Percentiles rank a stretch among this genome's conserved stretches.
These are phyloP conservation scores for Drechslera avenae DNA, from an alignment of 2,329 filamentous ascomycete genomes.

Conservation along the genomic window DNA sequence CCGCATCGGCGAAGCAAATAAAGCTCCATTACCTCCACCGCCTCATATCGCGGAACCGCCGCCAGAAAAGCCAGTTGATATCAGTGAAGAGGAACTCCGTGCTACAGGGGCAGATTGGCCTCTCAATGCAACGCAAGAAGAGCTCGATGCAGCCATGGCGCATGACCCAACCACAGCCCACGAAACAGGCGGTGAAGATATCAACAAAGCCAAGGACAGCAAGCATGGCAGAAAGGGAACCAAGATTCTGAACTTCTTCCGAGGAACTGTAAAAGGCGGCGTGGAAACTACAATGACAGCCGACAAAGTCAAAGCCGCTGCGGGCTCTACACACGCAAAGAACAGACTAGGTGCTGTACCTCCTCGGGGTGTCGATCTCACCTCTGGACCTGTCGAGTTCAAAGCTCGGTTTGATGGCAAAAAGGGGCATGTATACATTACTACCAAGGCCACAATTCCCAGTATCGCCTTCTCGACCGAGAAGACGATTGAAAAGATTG, in stretches of 20 bases:
- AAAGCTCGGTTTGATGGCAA: constrained; percentile 71
- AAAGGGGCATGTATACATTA: constrained; percentile 74
- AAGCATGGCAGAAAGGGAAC: constrained; percentile 56
- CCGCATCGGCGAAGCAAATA: constrained; percentile 80
- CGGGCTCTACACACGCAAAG: constrained; percentile 65
- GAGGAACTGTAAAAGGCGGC: constrained; percentile 70
- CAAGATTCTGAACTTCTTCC: constrained; percentile 69
- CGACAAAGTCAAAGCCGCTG: constrained; percentile 72
- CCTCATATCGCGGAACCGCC: constrained; percentile 54
- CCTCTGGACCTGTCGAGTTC: constrained; percentile 76
- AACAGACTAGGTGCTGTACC: constrained; percentile 74
- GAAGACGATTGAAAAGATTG: constrained; percentile 52
- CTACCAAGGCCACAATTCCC: constrained; percentile 68
- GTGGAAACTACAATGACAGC: constrained; percentile 74
- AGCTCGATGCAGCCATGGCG: constrained; percentile 66
- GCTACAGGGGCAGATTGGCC: constrained; percentile 60
- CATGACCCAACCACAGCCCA: constrained; percentile 54
- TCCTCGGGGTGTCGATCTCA: constrained; percentile 49
- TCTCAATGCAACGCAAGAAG: constrained; percentile 66
- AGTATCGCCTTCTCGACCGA: constrained; percentile 69
- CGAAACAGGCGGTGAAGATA: constrained; percentile 58
- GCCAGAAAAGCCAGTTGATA: constrained; percentile 56
- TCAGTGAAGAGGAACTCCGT: constrained; percentile 58
- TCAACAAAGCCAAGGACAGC: constrained; percentile 55
- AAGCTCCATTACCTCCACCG: constrained; percentile 72